Evolutionary conservation across 1,284 basidiomycete genomes (phyloP), one percentile per base, ranked within the genome.

Genomic region (Melampsora americana): DNA sequence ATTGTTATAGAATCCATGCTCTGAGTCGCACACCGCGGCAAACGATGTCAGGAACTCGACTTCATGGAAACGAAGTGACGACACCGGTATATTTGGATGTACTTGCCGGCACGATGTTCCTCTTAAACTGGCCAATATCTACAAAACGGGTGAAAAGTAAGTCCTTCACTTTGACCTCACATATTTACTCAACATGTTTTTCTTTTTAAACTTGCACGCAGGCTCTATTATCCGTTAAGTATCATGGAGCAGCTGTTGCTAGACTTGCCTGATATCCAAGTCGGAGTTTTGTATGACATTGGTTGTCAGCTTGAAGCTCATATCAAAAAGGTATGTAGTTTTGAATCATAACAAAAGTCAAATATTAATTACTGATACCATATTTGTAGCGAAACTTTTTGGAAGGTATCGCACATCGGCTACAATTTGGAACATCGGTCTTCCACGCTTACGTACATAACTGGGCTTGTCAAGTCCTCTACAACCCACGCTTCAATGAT

Each of bases 71-170:
- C 5, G 39, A 42, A 32, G 61, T 32, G 61, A 64, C n/a, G 61
- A 64, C 20, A 28, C 20, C 9, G 61, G 61, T 32, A 5, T 64
- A 4, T 64, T 64, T 64, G 61, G 30, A 32, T 32, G 61, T 35
- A 42, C 61, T 5, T 64, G 61, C 16, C 61, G 61, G 1, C 64
- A 66, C 39, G 35, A 66, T 66, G 64, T 42, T 3, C 64, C 64
- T 5, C n/a, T 66, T 0, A 39, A 42, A 14, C 26, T 66, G 14
- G 64, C 64, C 30, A 66, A 66, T n/a, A 66, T 66, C 64, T 66
- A 32, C 32, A 39, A 66, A 46, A 66, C 64, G 2, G 64, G 64
- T 14, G 64, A 66, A 39, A 66, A 66, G 64, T 66, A n/a, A 66
- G 64, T 39, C 3, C 42, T 23, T 1, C 6, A 2, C 6, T 30